A percentile compares a stretch with the other conserved stretches of the same genome.
These are phyloP conservation scores for Ustilago xerochloae DNA, from an alignment of 1,284 basidiomycete species.

Conservation along the genomic window DNA sequence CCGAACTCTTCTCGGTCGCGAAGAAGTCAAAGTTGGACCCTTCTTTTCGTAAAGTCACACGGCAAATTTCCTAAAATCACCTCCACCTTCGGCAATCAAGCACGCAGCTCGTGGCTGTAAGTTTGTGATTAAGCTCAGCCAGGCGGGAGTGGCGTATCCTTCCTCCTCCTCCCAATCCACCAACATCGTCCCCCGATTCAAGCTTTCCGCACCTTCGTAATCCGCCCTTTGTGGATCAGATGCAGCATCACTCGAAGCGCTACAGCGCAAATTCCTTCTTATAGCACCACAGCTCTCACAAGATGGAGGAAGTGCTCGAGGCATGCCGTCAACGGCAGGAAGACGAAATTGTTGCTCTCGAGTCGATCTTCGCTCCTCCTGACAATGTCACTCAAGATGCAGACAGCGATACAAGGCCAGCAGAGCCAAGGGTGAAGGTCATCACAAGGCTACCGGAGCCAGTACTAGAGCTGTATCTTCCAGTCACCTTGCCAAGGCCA, in stretches of 20 bases:
- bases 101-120: no score
- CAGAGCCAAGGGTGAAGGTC: slow-evolving; percentile 16
- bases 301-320: slow-evolving; percentile 24
- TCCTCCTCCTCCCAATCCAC: background rate
- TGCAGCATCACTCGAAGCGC: background rate
- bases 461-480: slow-evolving; percentile 19
- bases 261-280: background rate
- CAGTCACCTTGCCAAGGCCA: slow-evolving; percentile 29
- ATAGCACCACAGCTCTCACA: slow-evolving; percentile 1
- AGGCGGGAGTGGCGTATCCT: background rate
- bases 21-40: slow-evolving; percentile 16
- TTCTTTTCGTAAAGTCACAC: slow-evolving; percentile 3
- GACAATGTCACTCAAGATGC: background rate
- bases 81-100: slow-evolving; percentile 16
- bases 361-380: slow-evolving; percentile 41
- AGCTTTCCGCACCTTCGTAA: no score
- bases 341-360: slow-evolving; percentile 47
- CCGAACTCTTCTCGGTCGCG: background rate
- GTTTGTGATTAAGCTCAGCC: slow-evolving; percentile 29
- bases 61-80: slow-evolving; percentile 11
- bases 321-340: slow-evolving; percentile 41
- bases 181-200: no score
- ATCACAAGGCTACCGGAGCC: slow-evolving; percentile 14
- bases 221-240: no score
- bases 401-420: background rate